phyloP scores from a whole-genome alignment of 108 stramenopile species.

The Nitzschia palea region DNA sequence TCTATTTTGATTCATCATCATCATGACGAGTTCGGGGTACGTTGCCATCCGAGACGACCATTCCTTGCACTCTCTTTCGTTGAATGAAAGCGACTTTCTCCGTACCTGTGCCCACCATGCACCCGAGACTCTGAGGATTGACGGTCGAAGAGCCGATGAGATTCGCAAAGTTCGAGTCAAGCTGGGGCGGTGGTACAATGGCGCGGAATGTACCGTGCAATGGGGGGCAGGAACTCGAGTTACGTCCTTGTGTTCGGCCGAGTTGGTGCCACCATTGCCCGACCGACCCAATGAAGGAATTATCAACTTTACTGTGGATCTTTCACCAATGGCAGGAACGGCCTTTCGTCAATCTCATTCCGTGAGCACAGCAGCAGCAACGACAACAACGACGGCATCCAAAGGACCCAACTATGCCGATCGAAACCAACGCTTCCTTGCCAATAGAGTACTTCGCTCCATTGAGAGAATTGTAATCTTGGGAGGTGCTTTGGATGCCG shows the following conservation, averaged over 20 bases:
- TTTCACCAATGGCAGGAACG: slow-evolving; percentile 83
- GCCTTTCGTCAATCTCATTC: slow-evolving; percentile 62
- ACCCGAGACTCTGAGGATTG: slow-evolving; percentile 47
- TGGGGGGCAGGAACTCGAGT: slow-evolving; percentile 69
- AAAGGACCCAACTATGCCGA: slow-evolving; percentile 39
- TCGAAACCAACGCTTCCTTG: slow-evolving; percentile 43
- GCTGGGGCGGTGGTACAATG: slow-evolving; percentile 66
- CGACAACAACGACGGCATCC: slow-evolving; percentile 15
- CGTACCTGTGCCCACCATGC: slow-evolving; percentile 46
- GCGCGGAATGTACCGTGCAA: slow-evolving; percentile 73
- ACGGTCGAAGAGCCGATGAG: slow-evolving; percentile 66
- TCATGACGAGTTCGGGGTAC: slow-evolving; percentile 24
- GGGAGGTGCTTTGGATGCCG: slow-evolving; percentile 86
- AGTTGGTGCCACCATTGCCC: slow-evolving; percentile 72
- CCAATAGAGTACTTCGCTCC: slow-evolving; percentile 73
- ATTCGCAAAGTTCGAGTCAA: slow-evolving; percentile 67
- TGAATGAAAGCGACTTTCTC: slow-evolving; percentile 71
- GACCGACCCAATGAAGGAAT: slow-evolving; percentile 91
- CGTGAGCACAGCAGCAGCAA: slow-evolving; percentile 50
- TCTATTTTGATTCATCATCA: neutral
- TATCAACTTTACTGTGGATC: slow-evolving; percentile 80
- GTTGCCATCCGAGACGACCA: slow-evolving; percentile 61
- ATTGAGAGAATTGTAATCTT: slow-evolving; percentile 71
- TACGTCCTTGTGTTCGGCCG: slow-evolving; percentile 49
- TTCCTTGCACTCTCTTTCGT: slow-evolving; percentile 50